phyloP scores from a whole-genome alignment of 352 stramenopile genomes.

The Thalassiosira hispida region DNA sequence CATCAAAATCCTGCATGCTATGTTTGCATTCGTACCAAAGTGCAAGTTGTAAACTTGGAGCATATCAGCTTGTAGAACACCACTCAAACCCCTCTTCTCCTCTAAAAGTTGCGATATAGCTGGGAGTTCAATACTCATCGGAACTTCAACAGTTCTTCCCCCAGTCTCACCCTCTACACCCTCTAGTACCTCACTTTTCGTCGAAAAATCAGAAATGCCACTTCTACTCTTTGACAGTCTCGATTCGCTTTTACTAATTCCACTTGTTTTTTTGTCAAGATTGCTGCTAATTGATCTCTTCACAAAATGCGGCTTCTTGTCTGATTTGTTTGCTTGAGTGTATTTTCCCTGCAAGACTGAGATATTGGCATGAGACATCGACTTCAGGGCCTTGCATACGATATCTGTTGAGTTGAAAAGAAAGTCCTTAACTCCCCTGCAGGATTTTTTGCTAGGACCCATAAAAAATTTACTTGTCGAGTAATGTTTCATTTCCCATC shows the following conservation, averaged over 20 bases:
- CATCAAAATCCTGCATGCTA: constrained; percentile 48
- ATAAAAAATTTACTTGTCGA: not conserved
- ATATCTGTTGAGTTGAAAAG: constrained; percentile 8
- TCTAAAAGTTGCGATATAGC: constrained; percentile 35
- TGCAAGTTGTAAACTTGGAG: constrained; percentile 46
- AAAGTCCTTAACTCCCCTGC: not conserved
- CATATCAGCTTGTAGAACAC: constrained; percentile 39
- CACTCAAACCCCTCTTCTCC: constrained; percentile 34
- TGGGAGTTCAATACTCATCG: constrained; percentile 42
- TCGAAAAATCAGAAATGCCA: not conserved
- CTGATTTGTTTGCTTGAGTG: not conserved
- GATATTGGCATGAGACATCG: not conserved
- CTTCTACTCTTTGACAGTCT: not conserved
- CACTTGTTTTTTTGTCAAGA: constrained; percentile 5
- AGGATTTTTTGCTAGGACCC: not conserved
- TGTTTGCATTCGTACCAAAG: constrained; percentile 46
- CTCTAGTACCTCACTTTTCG: not conserved
- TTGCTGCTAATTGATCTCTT: not conserved
- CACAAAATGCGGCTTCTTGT: not conserved
- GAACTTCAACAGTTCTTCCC: not conserved
- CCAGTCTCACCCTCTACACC: not conserved
- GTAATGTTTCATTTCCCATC: constrained; percentile 12
- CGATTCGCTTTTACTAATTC: constrained; percentile 11
- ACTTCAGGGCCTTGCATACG: constrained; percentile 14
- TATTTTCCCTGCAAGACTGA: not conserved